Evolutionary conservation across 257 asterid genomes (phyloP).

Genomic region (Apocynum venetum): DNA sequence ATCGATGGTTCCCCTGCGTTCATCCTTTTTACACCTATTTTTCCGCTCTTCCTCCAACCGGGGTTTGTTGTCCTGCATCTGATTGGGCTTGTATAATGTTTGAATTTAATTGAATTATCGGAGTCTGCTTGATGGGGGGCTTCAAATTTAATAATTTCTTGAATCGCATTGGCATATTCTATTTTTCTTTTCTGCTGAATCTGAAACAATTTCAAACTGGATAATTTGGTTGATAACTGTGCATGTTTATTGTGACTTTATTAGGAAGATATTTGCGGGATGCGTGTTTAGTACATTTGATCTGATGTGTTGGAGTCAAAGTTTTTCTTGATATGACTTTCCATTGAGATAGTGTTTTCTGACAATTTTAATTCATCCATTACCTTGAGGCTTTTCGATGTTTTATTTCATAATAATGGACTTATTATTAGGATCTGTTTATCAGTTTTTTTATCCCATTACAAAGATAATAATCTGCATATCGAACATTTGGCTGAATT

Average conservation of each 20-base stretch:
- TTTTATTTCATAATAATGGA: too few relatives aligned
- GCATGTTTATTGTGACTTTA: not conserved
- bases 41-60: not conserved
- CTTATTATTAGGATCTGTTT: too few relatives aligned
- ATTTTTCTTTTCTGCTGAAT: not conserved
- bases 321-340: not conserved
- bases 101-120: not conserved
- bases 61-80: not conserved
- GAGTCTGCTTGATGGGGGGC: not conserved
- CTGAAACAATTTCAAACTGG: not conserved
- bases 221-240: not conserved
- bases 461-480: not conserved
- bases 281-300: not conserved
- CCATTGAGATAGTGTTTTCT: not conserved
- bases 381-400: too few relatives aligned
- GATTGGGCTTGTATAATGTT: not conserved
- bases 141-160: not conserved
- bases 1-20: not conserved
- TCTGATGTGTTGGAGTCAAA: not conserved
- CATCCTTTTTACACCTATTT: not conserved
- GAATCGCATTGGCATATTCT: not conserved
- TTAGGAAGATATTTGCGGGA: not conserved
- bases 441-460: not conserved
- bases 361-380: not conserved
- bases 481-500: not conserved